Evolutionary conservation across 2,329 filamentous ascomycete genomes (phyloP).

Genomic region (Cladophialophora chaetospira): DNA sequence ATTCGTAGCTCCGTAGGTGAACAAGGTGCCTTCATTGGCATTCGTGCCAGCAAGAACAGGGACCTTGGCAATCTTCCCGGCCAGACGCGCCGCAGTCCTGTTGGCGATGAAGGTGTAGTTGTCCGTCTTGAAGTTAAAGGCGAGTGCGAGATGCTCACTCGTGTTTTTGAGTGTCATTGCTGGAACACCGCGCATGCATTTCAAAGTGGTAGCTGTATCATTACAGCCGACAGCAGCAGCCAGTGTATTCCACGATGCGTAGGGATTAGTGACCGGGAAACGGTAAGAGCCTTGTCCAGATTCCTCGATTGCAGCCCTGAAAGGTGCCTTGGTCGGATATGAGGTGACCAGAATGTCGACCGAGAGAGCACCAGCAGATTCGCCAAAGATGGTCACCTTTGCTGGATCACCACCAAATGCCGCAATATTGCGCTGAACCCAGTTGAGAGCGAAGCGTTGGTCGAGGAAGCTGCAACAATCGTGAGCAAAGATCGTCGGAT

Average conservation of each 20-base stretch:
- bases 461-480: slow-evolving; percentile 17
- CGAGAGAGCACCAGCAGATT: slow-evolving; percentile 39
- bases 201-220: slow-evolving; percentile 12
- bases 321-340: slow-evolving; percentile 31
- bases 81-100: slow-evolving; percentile 21
- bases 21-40: slow-evolving; percentile 44
- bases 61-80: slow-evolving; percentile 43
- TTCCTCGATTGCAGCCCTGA: slow-evolving; percentile 37
- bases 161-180: slow-evolving; percentile 29
- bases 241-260: slow-evolving; percentile 19
- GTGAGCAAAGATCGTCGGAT: neutral
- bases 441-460: slow-evolving; percentile 39
- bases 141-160: slow-evolving; percentile 24
- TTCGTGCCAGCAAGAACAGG: slow-evolving; percentile 46
- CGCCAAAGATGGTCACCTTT: slow-evolving; percentile 44
- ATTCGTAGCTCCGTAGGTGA: slow-evolving; percentile 7
- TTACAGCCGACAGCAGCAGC: slow-evolving; percentile 24
- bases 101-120: slow-evolving; percentile 25
- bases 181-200: slow-evolving; percentile 28
- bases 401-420: slow-evolving; percentile 40
- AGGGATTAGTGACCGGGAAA: slow-evolving; percentile 12
- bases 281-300: slow-evolving; percentile 33
- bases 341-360: slow-evolving; percentile 33
- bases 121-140: slow-evolving; percentile 27
- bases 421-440: slow-evolving; percentile 42